Evolutionary conservation across 176 grass and related monocot species (phyloP).

Genomic region (Hyparrhenia diplandra): DNA sequence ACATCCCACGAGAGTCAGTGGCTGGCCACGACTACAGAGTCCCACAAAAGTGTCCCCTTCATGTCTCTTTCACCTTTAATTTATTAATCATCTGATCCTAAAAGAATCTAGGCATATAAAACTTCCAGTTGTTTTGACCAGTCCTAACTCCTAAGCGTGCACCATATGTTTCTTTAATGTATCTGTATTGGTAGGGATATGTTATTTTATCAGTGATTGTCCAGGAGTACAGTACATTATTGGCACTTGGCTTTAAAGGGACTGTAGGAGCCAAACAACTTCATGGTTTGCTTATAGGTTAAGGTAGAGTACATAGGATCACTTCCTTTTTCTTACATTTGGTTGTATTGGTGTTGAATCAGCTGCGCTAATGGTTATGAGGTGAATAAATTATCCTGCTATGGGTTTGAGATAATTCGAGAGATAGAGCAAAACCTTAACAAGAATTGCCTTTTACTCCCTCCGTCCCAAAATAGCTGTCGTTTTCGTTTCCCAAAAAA

Average conservation of each 20-base stretch:
- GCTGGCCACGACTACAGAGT: conserved; percentile 26
- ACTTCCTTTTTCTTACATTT: background rate
- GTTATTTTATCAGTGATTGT: conserved; percentile 30
- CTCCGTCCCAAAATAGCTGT: too few relatives aligned
- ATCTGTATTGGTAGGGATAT: conserved; percentile 36
- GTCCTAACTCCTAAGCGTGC: conserved; percentile 28
- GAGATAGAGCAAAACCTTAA: background rate
- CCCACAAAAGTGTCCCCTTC: conserved; percentile 33
- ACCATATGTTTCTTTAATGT: conserved; percentile 18
- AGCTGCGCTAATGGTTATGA: conserved; percentile 12
- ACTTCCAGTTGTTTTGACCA: conserved; percentile 43
- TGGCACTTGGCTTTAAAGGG: conserved; percentile 45
- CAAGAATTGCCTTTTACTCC: conserved; percentile 3
- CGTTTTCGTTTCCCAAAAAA: too few relatives aligned
- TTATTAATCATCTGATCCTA: conserved; percentile 45
- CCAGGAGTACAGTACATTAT: conserved; percentile 22
- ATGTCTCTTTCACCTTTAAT: conserved; percentile 48
- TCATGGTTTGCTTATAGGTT: conserved; percentile 35
- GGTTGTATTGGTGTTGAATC: conserved; percentile 17
- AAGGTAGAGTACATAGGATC: conserved; percentile 11
- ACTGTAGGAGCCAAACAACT: conserved; percentile 24
- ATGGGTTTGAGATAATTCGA: background rate
- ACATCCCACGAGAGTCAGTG: conserved; percentile 29
- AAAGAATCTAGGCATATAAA: conserved; percentile 47
- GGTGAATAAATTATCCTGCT: background rate